A percentile compares a stretch with the other conserved stretches of the same genome.
Evolutionary conservation across 2,329 filamentous ascomycete genomes (phyloP).

Genomic region (Hirsutella minnesotensis): DNA sequence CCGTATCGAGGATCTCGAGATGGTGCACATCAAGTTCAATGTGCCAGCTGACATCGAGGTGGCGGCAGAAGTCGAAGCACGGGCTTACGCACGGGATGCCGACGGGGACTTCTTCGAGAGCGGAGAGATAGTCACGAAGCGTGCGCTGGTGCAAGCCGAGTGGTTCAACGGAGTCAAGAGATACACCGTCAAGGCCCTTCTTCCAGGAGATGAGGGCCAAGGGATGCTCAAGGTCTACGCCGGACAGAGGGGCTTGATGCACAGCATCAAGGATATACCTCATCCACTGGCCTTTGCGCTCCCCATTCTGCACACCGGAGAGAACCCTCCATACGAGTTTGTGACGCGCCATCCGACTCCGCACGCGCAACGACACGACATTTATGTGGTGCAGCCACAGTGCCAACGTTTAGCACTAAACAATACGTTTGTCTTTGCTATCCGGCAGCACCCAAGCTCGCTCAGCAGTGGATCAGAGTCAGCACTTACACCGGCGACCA

Average conservation of each 20-base stretch:
- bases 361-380: constrained; percentile 91
- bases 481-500: constrained; percentile 31
- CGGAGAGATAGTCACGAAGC: constrained; percentile 74
- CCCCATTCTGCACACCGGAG: constrained; percentile 81
- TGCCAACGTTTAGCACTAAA: constrained; percentile 80
- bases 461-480: constrained; percentile 18
- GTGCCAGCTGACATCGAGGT: constrained; percentile 87
- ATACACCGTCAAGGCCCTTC: constrained; percentile 83
- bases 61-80: constrained; percentile 82
- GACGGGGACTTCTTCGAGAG: constrained; percentile 93
- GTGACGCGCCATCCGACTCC: constrained; percentile 87
- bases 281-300: constrained; percentile 81
- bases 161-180: constrained; percentile 82
- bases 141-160: constrained; percentile 79
- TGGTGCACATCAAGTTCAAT: constrained; percentile 78
- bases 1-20: constrained; percentile 82
- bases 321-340: constrained; percentile 92
- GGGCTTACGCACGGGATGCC: constrained; percentile 64
- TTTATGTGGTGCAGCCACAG: constrained; percentile 94
- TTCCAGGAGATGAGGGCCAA: constrained; percentile 84
- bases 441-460: constrained; percentile 78
- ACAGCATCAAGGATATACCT: constrained; percentile 91
- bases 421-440: constrained; percentile 95
- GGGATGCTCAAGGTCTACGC: constrained; percentile 86
- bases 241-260: constrained; percentile 90